phyloP scores from a whole-genome alignment of 495 filamentous ascomycete species.

The Neurospora intermedia region DNA sequence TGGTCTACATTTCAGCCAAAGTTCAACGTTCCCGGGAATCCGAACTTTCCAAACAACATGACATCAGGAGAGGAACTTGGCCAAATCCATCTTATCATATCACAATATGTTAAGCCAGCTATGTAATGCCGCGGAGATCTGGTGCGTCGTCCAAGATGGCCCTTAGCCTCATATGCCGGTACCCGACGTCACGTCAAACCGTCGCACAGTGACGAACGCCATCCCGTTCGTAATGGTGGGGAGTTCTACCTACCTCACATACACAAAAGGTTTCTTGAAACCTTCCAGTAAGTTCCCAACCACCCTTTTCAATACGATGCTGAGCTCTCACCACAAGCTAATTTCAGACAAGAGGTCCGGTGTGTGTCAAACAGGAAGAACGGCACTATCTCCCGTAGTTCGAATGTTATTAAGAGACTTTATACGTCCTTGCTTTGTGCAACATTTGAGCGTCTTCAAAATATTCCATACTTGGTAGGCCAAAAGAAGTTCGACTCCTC shows the following conservation, averaged over 20 bases:
- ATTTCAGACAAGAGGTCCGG: neutral
- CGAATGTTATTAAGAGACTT: neutral
- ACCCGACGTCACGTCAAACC: slow-evolving; percentile 4
- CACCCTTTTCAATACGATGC: neutral
- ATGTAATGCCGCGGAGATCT: neutral
- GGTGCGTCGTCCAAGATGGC: slow-evolving; percentile 2
- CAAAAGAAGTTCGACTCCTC: neutral
- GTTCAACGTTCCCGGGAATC: neutral
- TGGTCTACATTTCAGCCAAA: too few relatives aligned
- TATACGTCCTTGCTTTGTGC: neutral
- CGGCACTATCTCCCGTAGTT: too few relatives aligned
- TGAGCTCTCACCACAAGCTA: neutral
- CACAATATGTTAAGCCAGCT: neutral
- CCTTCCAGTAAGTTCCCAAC: neutral
- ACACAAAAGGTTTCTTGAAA: neutral
- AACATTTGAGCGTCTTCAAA: neutral
- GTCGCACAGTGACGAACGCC: slow-evolving; percentile 5
- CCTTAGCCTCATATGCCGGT: slow-evolving; percentile 10
- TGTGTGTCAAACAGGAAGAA: neutral
- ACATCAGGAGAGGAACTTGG: neutral
- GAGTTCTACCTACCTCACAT: neutral
- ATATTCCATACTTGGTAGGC: neutral
- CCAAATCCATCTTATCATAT: neutral
- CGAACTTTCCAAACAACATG: neutral
- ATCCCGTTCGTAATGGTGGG: slow-evolving; percentile 2